These are phyloP conservation scores for Colletotrichum siamense DNA, from an alignment of 2,329 filamentous ascomycete species.

Conservation along the genomic window DNA sequence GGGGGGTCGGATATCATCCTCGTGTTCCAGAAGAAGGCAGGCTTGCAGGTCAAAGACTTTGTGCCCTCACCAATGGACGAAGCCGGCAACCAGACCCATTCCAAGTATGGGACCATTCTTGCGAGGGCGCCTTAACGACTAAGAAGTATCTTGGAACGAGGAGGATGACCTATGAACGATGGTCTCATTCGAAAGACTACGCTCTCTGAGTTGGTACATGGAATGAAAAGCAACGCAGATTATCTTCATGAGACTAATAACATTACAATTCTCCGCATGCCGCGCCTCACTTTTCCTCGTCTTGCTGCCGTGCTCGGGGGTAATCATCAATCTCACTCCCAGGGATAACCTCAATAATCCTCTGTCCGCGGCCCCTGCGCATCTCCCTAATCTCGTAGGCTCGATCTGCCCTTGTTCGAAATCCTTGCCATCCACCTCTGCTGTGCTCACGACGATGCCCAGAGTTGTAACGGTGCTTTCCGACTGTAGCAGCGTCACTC, in stretches of 20 bases:
- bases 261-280: not conserved
- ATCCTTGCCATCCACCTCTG: constrained; percentile 1
- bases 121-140: not conserved
- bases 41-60: constrained; percentile 23
- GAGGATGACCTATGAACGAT: not conserved
- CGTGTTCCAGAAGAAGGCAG: constrained; percentile 38
- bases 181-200: not conserved
- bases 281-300: not conserved
- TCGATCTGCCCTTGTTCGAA: not conserved
- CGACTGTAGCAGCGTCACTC: constrained; percentile 5
- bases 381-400: constrained; percentile 1
- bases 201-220: not conserved
- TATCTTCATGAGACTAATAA: not conserved
- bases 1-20: constrained; percentile 47
- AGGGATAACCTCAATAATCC: constrained; percentile 11
- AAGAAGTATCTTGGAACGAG: accelerated
- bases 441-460: not conserved
- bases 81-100: not conserved
- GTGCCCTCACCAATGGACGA: constrained; percentile 17
- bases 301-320: not conserved
- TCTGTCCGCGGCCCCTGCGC: not conserved
- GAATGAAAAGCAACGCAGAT: not conserved
- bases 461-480: not conserved
- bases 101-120: constrained; percentile 24
- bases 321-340: constrained; percentile 3